Percentiles rank a stretch among this genome's conserved stretches.
Conservation (phyloP, 2,329 filamentous ascomycete species). For the Fusarium keratoplasticum region DNA sequence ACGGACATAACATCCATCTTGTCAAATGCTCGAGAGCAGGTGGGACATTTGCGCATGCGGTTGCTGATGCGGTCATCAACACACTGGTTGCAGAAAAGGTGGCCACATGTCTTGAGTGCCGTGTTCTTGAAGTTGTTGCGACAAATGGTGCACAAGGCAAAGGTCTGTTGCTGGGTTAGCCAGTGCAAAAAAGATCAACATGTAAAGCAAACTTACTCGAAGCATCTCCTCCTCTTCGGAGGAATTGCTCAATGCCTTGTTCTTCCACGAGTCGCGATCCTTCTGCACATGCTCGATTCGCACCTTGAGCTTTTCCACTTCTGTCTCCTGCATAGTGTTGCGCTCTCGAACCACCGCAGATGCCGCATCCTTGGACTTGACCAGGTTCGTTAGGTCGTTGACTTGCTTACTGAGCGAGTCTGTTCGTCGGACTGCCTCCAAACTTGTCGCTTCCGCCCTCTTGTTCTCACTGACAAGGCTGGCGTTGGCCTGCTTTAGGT, state of each 20-base stretch:
- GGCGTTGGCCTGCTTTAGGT: constrained; percentile 83
- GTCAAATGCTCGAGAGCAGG: constrained; percentile 92
- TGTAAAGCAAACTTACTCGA: constrained; percentile 70
- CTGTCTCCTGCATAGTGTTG: constrained; percentile 73
- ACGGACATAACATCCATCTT: constrained; percentile 87
- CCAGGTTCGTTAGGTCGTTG: constrained; percentile 77
- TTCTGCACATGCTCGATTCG: constrained; percentile 83
- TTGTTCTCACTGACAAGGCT: constrained; percentile 78
- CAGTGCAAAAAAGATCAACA: neutral
- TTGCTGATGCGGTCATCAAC: constrained; percentile 90
- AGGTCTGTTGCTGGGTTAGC: constrained; percentile 49
- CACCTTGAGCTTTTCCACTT: constrained; percentile 83
- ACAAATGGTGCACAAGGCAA: constrained; percentile 86
- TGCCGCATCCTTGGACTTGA: constrained; percentile 79
- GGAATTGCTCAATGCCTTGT: constrained; percentile 82
- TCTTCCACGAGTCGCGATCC: constrained; percentile 87
- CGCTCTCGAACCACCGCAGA: constrained; percentile 64
- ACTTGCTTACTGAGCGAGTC: constrained; percentile 83
- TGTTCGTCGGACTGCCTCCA: constrained; percentile 75
- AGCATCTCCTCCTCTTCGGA: constrained; percentile 87
- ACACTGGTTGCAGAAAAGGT: constrained; percentile 92
- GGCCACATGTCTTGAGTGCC: constrained; percentile 91
- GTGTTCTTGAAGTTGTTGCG: constrained; percentile 95
- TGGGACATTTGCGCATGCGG: constrained; percentile 93
- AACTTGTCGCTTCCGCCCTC: constrained; percentile 76